Conservation (phyloP, 805 yeast species). For the Ogataea chonburiensis region DNA sequence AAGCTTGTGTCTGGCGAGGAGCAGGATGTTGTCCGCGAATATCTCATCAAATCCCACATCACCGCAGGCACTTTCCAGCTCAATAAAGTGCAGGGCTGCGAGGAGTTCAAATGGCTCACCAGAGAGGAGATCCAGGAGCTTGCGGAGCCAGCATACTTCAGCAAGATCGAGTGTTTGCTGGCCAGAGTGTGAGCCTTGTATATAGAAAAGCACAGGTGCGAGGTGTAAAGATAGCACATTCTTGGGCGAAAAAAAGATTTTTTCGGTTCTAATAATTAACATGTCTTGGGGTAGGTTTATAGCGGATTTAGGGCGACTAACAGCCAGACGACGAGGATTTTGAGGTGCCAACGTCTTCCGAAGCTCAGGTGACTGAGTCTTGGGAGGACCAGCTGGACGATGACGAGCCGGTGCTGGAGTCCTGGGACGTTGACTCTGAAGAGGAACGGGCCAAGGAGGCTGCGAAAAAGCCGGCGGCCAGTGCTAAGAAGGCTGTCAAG, state of each 20-base stretch:
- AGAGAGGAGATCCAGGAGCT: conserved; percentile 67
- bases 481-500: conserved; percentile 34
- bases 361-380: conserved; percentile 52
- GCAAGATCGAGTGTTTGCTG: conserved; percentile 50
- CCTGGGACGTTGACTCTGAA: conserved; percentile 86
- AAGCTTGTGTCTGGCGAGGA: conserved; percentile 24
- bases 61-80: conserved; percentile 74
- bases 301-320: conserved; percentile 3
- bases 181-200: conserved; percentile 22
- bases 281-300: conserved; percentile 33
- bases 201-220: conserved; percentile 11
- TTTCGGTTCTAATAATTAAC: conserved; percentile 1
- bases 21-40: conserved; percentile 49
- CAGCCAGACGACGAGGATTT: conserved; percentile 81
- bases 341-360: conserved; percentile 53
- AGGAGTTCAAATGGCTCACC: conserved; percentile 78
- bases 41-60: conserved; percentile 81
- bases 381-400: conserved; percentile 71
- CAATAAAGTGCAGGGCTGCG: conserved; percentile 35
- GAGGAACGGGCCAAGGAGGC: conserved; percentile 48
- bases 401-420: conserved; percentile 73
- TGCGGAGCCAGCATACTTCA: conserved; percentile 55
- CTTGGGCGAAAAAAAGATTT: too few relatives aligned
- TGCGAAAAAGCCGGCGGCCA: conserved; percentile 29
- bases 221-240: conserved; percentile 7